Evolutionary conservation across 1,139 yeast genomes (phyloP), one percentile per base, ranked within the genome.

Genomic region (Candida glucosophila): DNA sequence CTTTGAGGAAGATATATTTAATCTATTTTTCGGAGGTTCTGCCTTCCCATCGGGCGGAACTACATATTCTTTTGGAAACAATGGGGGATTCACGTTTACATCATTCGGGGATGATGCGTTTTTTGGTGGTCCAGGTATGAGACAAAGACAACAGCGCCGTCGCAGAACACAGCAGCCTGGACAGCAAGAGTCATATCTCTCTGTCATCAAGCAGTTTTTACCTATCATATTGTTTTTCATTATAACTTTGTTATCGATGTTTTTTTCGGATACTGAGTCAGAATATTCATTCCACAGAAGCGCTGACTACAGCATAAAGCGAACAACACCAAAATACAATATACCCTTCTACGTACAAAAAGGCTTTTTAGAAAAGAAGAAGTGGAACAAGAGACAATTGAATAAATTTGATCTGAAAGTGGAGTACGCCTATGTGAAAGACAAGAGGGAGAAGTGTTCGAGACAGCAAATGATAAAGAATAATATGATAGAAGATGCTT

Each of bases 11-110:
- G 92, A 81, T 40, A 52, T 81, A 14, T 77, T 81, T 51, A 76
- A 78, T 44, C 62, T 78, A 64, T 78, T 81, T 47, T 81, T 81
- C 41, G 82, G 86, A 13, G 79, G 80, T 7, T 70, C 65, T 5
- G 16, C 22, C 7, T 12, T 12, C 14, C n/a, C 7, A n/a, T 15
- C 27, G 12, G 49, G 50, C 5, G 62, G 59, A 4, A 60, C 57
- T 22, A 45, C 67, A 4, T 66, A 65, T 33, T 39, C 66, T 5
- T 67, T 65, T 40, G 74, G 72, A 14, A 53, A 58, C 32, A 56
- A 56, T 45, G n/a, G n/a, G n/a, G 73, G 64, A 24, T 73, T 67
- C 49, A 60, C 59, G 29, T 68, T 59, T 46, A 70, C 57, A 36
- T 49, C 61, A 29, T 72, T 70, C 41, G 76, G 77, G 14, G 72